Base-by-base conservation (phyloP, 2,329 filamentous ascomycete genomes). In the Talaromyces marneffei region DNA sequence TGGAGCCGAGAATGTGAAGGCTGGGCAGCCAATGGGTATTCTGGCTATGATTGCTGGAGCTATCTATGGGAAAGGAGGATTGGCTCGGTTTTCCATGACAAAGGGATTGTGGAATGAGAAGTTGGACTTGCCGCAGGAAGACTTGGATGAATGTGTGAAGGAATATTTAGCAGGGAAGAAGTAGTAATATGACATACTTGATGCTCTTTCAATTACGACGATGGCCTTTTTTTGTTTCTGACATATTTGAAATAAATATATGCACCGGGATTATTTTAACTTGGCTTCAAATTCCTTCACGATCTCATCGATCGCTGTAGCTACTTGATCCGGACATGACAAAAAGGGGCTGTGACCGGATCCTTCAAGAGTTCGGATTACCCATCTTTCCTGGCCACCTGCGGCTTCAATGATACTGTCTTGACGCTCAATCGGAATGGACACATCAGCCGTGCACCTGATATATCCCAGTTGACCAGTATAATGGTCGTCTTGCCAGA, bases 211-310 rank as follows among this genome's bases (percentile, higher is more conserved):
- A 37, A 37, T 16, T 37, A 9, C 16, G 35, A 37, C n/a, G n/a
- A n/a, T n/a, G n/a, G n/a, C n/a, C n/a, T n/a, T n/a, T n/a, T n/a
- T n/a, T n/a, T n/a, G n/a, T n/a, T n/a, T n/a, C n/a, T n/a, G n/a
- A n/a, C n/a, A n/a, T 20, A 4, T 20, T 20, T 42, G 8, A 42
- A 42, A n/a, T 20, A 42, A n/a, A 20, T 12, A 20, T 7, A n/a
- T 42, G 39, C 10, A 42, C 7, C 18, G 7, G 20, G 14, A 29
- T 50, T 10, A 50, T n/a, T n/a, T 10, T 23, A 29, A 16, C 44
- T 50, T 50, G 14, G 53, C 20, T 56, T 56, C 54, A 57, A 57
- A 57, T 35, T 57, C 35, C 23, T 31, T 20, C 37, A 57, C 37
- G 42, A 57, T 57, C 25, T 42, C 54, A 57, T 57, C 54, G 9